phyloP scores from a whole-genome alignment of 768 basidiomycete species.

The Chalciporus chontae region DNA sequence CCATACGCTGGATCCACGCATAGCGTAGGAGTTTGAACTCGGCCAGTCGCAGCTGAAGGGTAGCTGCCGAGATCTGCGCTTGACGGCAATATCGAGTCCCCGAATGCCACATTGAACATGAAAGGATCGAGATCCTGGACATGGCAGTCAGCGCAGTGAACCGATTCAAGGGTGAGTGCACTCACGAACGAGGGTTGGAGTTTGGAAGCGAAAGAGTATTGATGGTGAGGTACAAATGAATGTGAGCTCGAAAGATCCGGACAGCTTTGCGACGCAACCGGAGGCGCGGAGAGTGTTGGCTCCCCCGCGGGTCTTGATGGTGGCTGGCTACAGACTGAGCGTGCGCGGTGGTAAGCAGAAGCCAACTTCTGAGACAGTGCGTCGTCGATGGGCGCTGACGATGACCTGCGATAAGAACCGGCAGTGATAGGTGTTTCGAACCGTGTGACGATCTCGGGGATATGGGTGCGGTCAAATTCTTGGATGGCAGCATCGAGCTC shows the following conservation, averaged over 20 bases:
- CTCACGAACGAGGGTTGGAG: constrained; percentile 51
- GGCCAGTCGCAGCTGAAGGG: constrained; percentile 17
- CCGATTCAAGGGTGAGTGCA: constrained; percentile 8
- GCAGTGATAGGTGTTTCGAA: constrained; percentile 75
- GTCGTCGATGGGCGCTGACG: constrained; percentile 53
- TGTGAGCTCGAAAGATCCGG: constrained; percentile 31
- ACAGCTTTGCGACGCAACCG: constrained; percentile 21
- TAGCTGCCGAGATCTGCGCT: constrained; percentile 18
- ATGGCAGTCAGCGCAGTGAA: constrained; percentile 1
- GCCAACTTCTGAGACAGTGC: constrained; percentile 32
- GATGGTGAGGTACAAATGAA: constrained; percentile 32
- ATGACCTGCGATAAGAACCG: constrained; percentile 64
- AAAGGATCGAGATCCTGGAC: constrained; percentile 30
- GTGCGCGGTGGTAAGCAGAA: constrained; percentile 16
- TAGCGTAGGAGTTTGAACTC: constrained; percentile 31
- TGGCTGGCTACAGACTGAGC: constrained; percentile 26
- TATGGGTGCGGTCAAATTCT: constrained; percentile 50
- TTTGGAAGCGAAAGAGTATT: constrained; percentile 31
- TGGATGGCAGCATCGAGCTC: constrained; percentile 61
- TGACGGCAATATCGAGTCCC: constrained; percentile 26
- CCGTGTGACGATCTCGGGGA: constrained; percentile 63
- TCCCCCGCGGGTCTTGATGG: constrained; percentile 3
- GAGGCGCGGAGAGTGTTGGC: constrained; percentile 1
- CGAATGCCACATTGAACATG: constrained; percentile 26
- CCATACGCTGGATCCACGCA: constrained; percentile 40